Base-by-base conservation (phyloP, 2,329 filamentous ascomycete genomes). In the Plectosphaerella cucumerina region DNA sequence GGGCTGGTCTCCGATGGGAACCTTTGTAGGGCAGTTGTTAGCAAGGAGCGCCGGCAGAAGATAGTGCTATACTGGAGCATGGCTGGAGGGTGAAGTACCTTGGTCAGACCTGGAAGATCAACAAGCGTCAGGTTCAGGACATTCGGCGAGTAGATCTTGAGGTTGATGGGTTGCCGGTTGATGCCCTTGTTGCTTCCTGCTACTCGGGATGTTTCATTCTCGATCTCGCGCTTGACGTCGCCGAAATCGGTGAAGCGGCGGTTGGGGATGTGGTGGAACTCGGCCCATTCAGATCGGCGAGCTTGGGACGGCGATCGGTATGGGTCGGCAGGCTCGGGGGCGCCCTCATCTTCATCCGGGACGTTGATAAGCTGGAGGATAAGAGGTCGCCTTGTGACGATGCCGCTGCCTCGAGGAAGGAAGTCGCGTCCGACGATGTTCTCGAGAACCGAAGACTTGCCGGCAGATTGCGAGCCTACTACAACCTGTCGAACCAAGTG, bases 301-400 rank as follows among this genome's bases (percentile, higher is more conserved):
- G 80, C 78, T 60, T 90, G 85, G 56, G 83, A 88, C 42, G 89
- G 85, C 44, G 90, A 86, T 48, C 86, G 87, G 70, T 96, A 92
- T 44, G 87, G 87, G 60, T 84, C 77, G 23, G 82, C 68, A 57
- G 85, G 82, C 62, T 90, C 82, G 56, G 79, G 72, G 44, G 83
- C 84, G 53, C 80, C 75, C 55, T 82, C 82, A 62, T 95, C 89
- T 31, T 57, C 55, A 52, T 87, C 83, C 47, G 90, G 89, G 50
- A 99, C 86, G 66, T 99, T 99, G 84, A 99, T 97, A 65, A 99
- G 87, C 71, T 99, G 94, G 53, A 99, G 83, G 62, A 99, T 97
- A 62, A 99, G 81, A 51, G 94, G 94, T 64, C 94, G 84, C 56
- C 94, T 83, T 51, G 94, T 99, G 57, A 97, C 92, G 70, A 99